Base-by-base conservation (phyloP, 2,329 filamentous ascomycete genomes). In the Ustilaginoidea virens region DNA sequence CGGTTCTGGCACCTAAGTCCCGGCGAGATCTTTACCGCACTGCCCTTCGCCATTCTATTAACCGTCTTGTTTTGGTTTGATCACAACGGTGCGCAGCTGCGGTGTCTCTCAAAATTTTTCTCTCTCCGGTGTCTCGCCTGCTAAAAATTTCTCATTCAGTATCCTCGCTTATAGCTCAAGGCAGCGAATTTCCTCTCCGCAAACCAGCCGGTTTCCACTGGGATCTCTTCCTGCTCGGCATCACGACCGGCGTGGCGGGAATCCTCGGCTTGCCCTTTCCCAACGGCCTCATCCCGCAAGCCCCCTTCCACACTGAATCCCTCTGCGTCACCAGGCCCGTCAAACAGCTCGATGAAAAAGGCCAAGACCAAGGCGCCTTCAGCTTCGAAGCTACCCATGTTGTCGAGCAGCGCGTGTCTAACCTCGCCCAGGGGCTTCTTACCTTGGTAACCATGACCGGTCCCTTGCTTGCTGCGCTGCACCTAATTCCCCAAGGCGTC, bases 21-120 rank as follows among this genome's bases (percentile, higher is more conserved):
- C 5, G 66, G 63, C 1, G 75, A 92, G 32, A 63, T 90, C 5
- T 92, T 92, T 46, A 60, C 85, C 24, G 83, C 85, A 1, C 67
- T 92, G n/a, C 85, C 85, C 0, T 92, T 92, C 55, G 83, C 81
- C 1, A 45, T 92, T 19, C 59, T 92, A 2, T 60, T 92, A 11
- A 92, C 83, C 0, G 74, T 92, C 14, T 56, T 92, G 4, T 92
- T 92, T 48, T 92, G 79, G 58, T 92, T 90, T 48, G 83, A 92
- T 45, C 83, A 92, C 45, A 92, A 90, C 41, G 77, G 77, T 80
- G 57, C 36, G 58, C 5, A 5, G 1, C 12, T 24, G 9, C 1
- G 3, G 23, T 2, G 6, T 9, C 9, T 10, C 4, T 14, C n/a
- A n/a, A n/a, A n/a, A n/a, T n/a, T n/a, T n/a, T n/a, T n/a, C n/a